phyloP scores from a whole-genome alignment of 352 stramenopile species.

The Pythium aquatile region DNA sequence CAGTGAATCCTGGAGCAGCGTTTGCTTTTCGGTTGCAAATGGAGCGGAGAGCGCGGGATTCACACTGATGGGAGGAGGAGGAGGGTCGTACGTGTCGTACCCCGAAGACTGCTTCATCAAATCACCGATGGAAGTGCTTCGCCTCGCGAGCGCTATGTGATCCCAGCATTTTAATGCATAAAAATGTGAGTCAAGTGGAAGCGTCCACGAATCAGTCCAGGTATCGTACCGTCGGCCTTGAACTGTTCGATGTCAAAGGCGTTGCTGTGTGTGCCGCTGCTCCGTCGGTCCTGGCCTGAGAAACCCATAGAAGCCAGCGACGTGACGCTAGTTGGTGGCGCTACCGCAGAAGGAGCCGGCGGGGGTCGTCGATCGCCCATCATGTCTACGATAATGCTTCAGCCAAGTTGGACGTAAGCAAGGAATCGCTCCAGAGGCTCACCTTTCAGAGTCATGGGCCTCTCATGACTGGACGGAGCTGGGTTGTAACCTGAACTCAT shows the following conservation, averaged over 20 bases:
- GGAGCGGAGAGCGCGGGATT: constrained; percentile 29
- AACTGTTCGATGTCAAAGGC: constrained; percentile 26
- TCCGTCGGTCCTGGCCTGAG: constrained; percentile 5
- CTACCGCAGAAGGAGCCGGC: not conserved
- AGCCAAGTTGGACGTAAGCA: not conserved
- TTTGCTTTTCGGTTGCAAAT: constrained; percentile 47
- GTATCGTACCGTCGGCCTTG: constrained; percentile 28
- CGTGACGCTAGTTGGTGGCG: not conserved
- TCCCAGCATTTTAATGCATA: not conserved
- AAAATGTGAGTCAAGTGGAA: not conserved
- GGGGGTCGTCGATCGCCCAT: constrained; percentile 21
- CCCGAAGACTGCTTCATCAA: constrained; percentile 16
- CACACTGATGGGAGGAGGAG: not conserved
- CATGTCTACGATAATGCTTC: constrained; percentile 16
- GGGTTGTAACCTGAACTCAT: not conserved
- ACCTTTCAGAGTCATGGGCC: constrained; percentile 32
- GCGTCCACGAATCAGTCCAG: not conserved
- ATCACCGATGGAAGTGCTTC: constrained; percentile 20
- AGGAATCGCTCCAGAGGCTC: not conserved
- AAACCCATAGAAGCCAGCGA: constrained; percentile 18
- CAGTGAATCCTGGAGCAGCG: constrained; percentile 37
- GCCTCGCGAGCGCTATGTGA: constrained; percentile 16
- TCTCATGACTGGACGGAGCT: not conserved
- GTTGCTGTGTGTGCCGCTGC: not conserved
- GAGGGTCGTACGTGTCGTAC: constrained; percentile 2